Conservation (phyloP, 192 early-diverging fungal genomes). For the Blastocladiella britannica region DNA sequence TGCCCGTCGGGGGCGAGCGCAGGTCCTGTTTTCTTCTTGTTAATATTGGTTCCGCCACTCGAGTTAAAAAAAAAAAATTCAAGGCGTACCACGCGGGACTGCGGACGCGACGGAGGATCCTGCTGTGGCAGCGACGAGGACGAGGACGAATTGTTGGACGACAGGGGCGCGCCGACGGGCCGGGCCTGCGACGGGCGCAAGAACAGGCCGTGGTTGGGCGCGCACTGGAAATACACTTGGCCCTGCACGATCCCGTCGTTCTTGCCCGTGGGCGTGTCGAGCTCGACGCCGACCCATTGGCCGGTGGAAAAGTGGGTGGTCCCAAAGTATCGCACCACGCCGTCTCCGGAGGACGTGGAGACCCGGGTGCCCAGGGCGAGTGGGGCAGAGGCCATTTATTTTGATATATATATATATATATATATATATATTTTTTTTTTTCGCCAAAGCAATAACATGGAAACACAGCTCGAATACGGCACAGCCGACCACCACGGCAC, state of each 20-base stretch:
- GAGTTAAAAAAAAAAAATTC: background rate
- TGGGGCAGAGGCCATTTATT: no score
- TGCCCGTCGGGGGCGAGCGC: constrained; percentile 1
- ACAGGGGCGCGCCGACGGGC: background rate
- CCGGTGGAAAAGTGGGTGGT: constrained; percentile 63
- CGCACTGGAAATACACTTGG: constrained; percentile 58
- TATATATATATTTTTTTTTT: no score
- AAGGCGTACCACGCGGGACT: no score
- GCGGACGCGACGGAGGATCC: constrained; percentile 3
- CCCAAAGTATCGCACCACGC: constrained; percentile 63
- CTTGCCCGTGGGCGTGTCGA: constrained; percentile 50
- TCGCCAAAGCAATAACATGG: no score
- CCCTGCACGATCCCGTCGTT: constrained; percentile 60
- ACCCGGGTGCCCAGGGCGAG: constrained; percentile 15
- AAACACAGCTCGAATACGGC: no score
- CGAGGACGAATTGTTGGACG: background rate
- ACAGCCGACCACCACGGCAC: no score
- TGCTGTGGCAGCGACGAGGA: constrained; percentile 5
- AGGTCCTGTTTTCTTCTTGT: background rate
- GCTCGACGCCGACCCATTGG: constrained; percentile 76
- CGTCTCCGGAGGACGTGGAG: constrained; percentile 28
- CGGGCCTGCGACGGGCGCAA: constrained; percentile 42
- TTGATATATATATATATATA: no score
- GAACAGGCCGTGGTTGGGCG: constrained; percentile 51
- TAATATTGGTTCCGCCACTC: background rate